Base-by-base conservation (phyloP, 768 basidiomycete genomes). In the Cytidiella melzeri region DNA sequence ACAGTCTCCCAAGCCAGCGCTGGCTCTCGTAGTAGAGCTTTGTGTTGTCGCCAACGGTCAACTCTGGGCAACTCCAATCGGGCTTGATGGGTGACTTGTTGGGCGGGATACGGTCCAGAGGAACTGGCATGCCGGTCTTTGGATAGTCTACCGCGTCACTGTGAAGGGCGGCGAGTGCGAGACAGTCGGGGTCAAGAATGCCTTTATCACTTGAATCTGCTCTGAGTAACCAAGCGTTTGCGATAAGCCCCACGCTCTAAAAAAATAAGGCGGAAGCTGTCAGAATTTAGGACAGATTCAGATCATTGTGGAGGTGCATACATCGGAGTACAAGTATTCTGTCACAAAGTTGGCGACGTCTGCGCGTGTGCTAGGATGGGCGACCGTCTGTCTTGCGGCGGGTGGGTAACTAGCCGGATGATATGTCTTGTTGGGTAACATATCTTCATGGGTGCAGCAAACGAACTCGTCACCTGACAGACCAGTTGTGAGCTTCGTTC, bases 61-160 rank as follows among this genome's bases (percentile, higher is more conserved):
- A 77, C 62, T 84, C 81, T n/a, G 78, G 79, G 3, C 77, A 79
- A 61, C 71, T 67, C 80, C 81, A 84, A 59, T 84, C 82, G 5
- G 81, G 83, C 55, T 71, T 42, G 18, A 23, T 24, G 1, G 45
- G 43, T 26, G 52, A 52, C 19, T 65, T 64, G 24, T 69, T 62
- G 53, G 61, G 73, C 5, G 82, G 76, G 36, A 81, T 70, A 0
- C 23, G 41, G 5, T 48, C 10, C 18, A 58, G 6, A 0, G 49
- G 25, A 24, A 68, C 67, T 3, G 67, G 57, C n/a, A 44, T 48
- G 9, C 67, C 63, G 13, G 74, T 75, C 60, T 81, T 81, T 0
- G 78, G 76, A 54, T 76, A 84, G 59, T 83, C 81, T 1, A 81
- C 79, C 0, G 83, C 83, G 44, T 76, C 64, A 30, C 77, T 80